A percentile compares a stretch with the other conserved stretches of the same genome.
Evolutionary conservation across 148 eudicot species (phyloP).

Genomic region (Rhododendron williamsianum): DNA sequence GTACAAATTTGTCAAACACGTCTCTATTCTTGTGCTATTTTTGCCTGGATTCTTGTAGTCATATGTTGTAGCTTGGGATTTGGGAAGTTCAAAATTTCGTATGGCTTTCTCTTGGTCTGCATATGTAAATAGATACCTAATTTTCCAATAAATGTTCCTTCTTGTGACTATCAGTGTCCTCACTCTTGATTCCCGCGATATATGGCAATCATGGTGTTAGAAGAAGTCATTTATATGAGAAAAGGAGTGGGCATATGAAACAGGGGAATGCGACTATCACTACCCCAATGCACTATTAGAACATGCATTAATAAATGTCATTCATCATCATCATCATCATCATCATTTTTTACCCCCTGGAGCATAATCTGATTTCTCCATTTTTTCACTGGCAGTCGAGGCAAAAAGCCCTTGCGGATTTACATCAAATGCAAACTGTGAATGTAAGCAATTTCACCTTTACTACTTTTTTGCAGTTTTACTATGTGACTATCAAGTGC

Average conservation of each 20-base stretch:
- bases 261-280: neutral
- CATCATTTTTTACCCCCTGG: neutral
- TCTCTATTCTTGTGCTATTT: neutral
- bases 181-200: neutral
- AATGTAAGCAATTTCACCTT: conserved; percentile 41
- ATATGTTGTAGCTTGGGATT: neutral
- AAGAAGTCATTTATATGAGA: neutral
- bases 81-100: neutral
- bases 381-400: conserved; percentile 52
- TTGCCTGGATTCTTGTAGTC: neutral
- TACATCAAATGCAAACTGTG: conserved; percentile 54
- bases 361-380: neutral
- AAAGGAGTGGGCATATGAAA: neutral
- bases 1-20: neutral
- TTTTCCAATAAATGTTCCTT: neutral
- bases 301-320: neutral
- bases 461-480: neutral
- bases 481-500: neutral
- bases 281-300: neutral
- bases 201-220: neutral
- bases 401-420: conserved; percentile 35
- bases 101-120: neutral
- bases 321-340: too few relatives aligned
- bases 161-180: neutral
- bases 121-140: neutral